phyloP scores from a whole-genome alignment of 2,329 filamentous ascomycete species.

The Aureobasidium sp. region DNA sequence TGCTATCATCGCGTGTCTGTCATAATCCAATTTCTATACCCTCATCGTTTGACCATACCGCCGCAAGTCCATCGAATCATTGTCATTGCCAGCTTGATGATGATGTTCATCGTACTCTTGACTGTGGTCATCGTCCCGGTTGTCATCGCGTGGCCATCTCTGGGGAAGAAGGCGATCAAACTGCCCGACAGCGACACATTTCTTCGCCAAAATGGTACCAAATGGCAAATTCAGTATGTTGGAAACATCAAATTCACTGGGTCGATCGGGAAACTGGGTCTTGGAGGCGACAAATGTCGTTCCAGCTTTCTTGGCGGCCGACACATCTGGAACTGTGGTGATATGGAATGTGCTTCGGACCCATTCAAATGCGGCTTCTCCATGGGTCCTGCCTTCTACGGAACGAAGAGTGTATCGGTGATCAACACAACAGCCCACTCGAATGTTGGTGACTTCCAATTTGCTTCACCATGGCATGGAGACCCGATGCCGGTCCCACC shows the following conservation, averaged over 20 bases:
- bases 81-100: background rate
- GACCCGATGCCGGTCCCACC: conserved; percentile 3
- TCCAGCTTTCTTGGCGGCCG: conserved; percentile 2
- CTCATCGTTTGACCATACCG: background rate
- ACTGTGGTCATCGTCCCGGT: background rate
- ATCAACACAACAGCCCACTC: conserved; percentile 1
- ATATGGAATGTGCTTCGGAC: conserved; percentile 4
- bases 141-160: background rate
- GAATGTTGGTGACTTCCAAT: background rate
- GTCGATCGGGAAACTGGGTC: background rate
- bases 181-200: background rate
- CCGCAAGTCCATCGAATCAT: background rate
- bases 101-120: background rate
- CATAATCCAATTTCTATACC: background rate
- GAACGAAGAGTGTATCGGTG: conserved; percentile 1
- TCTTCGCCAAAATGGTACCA: background rate
- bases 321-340: conserved; percentile 14
- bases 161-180: background rate
- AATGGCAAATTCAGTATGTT: conserved; percentile 6
- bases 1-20: background rate
- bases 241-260: conserved; percentile 7
- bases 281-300: conserved; percentile 13
- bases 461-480: conserved; percentile 1
- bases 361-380: conserved; percentile 1
- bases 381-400: conserved; percentile 13